phyloP scores from a whole-genome alignment of 768 basidiomycete genomes.

The Phaeotremella skinneri region DNA sequence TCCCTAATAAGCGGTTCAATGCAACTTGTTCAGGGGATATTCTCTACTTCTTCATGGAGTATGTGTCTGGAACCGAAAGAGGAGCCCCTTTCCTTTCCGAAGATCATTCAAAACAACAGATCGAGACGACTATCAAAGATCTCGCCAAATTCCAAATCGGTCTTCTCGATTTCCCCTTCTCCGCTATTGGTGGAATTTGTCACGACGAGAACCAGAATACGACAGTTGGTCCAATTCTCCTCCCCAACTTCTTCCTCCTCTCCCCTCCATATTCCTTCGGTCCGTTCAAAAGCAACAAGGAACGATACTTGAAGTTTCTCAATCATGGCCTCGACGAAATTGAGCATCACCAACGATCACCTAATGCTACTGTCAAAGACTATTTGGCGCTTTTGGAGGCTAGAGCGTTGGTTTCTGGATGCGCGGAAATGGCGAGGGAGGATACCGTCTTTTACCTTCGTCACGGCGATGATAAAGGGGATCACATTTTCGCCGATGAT shows the following conservation, averaged over 20 bases:
- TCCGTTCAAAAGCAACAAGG: neutral
- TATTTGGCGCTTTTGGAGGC: neutral
- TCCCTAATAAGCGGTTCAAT: too few relatives aligned
- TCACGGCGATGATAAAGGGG: conserved; percentile 1
- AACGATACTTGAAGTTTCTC: neutral
- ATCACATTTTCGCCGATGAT: conserved; percentile 8
- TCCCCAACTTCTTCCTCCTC: neutral
- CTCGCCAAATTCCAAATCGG: neutral
- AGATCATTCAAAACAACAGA: too few relatives aligned
- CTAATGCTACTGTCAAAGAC: neutral
- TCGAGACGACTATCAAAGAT: neutral
- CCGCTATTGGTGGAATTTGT: neutral
- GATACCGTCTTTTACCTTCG: neutral
- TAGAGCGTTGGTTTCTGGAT: neutral
- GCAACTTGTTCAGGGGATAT: too few relatives aligned
- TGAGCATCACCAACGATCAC: neutral
- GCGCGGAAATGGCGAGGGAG: neutral
- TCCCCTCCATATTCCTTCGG: neutral
- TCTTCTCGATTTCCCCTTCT: neutral
- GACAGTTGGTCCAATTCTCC: neutral
- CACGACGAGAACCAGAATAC: too few relatives aligned
- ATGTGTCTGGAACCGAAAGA: too few relatives aligned
- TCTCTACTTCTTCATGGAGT: too few relatives aligned
- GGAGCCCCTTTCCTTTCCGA: too few relatives aligned
- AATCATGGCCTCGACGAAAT: neutral